Percentiles rank a stretch among this genome's conserved stretches.
phyloP scores from a whole-genome alignment of 176 grass and related monocot species.

The Thalia dealbata region DNA sequence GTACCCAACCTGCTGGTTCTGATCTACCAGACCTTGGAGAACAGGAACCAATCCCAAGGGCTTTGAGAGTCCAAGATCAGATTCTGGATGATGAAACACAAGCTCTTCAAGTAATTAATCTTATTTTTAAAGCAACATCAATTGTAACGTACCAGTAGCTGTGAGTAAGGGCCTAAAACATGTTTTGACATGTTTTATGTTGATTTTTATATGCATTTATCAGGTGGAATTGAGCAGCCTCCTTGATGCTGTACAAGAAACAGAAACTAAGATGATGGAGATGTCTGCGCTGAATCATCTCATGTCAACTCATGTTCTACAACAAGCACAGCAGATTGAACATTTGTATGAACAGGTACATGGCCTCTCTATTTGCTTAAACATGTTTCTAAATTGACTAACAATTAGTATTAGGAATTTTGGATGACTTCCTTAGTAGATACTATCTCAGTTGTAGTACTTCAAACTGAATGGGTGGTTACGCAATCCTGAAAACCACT shows the following conservation, averaged over 20 bases:
- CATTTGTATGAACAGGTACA: slow-evolving; percentile 81
- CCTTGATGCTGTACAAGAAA: slow-evolving; percentile 83
- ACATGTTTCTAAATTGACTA: neutral
- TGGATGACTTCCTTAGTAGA: too few relatives aligned
- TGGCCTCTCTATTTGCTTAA: slow-evolving; percentile 10
- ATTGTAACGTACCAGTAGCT: neutral
- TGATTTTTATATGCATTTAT: slow-evolving; percentile 4
- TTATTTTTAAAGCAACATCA: neutral
- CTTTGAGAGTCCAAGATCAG: slow-evolving; percentile 72
- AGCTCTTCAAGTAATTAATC: slow-evolving; percentile 48
- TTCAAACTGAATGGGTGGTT: too few relatives aligned
- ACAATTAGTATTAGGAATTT: too few relatives aligned
- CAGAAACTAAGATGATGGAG: slow-evolving; percentile 96
- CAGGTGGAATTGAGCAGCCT: slow-evolving; percentile 76
- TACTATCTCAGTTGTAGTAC: too few relatives aligned
- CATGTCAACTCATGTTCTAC: slow-evolving; percentile 89
- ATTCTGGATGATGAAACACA: slow-evolving; percentile 83
- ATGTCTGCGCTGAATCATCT: slow-evolving; percentile 93
- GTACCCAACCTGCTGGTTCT: slow-evolving; percentile 32
- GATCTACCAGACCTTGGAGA: slow-evolving; percentile 43
- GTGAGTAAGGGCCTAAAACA: neutral
- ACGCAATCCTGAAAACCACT: too few relatives aligned
- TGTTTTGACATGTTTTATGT: neutral
- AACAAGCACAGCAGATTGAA: slow-evolving; percentile 87
- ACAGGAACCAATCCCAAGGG: slow-evolving; percentile 38